Evolutionary conservation across 352 stramenopile species (phyloP).

Genomic region (Saprolegnia parasitica): DNA sequence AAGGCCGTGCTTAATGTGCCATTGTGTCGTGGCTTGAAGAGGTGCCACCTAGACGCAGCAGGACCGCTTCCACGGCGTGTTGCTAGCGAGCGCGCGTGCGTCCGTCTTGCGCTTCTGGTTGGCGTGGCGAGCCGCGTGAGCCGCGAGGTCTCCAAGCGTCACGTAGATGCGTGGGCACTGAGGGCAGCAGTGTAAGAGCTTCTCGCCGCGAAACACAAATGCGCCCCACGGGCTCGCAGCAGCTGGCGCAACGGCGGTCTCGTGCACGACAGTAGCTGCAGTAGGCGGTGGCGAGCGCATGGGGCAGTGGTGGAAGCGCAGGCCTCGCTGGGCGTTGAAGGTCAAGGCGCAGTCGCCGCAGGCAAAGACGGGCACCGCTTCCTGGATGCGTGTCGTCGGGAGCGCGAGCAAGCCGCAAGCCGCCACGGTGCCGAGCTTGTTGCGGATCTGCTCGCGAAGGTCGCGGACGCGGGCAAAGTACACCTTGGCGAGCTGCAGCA

Average conservation of each 20-base stretch:
- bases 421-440: conserved; percentile 90
- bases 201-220: neutral
- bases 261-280: too few species aligned
- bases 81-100: neutral
- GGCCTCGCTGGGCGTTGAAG: conserved; percentile 71
- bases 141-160: neutral
- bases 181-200: neutral
- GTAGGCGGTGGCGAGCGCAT: too few species aligned
- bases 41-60: too few species aligned
- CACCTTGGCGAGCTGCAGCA: conserved; percentile 91
- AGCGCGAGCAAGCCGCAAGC: conserved; percentile 80
- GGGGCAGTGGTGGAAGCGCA: conserved; percentile 81
- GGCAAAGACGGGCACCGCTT: conserved; percentile 75
- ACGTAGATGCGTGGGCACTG: neutral
- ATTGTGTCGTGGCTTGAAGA: too few species aligned
- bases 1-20: too few species aligned
- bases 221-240: too few species aligned
- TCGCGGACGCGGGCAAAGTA: conserved; percentile 95
- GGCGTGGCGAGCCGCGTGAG: neutral
- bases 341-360: conserved; percentile 73
- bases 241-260: neutral
- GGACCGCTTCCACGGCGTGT: neutral
- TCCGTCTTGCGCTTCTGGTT: neutral
- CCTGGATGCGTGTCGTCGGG: conserved; percentile 76
- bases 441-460: conserved; percentile 91